A percentile compares a stretch with the other conserved stretches of the same genome.
These are phyloP conservation scores for Colletotrichum sp. DNA, from an alignment of 2,329 filamentous ascomycete genomes.

Conservation along the genomic window DNA sequence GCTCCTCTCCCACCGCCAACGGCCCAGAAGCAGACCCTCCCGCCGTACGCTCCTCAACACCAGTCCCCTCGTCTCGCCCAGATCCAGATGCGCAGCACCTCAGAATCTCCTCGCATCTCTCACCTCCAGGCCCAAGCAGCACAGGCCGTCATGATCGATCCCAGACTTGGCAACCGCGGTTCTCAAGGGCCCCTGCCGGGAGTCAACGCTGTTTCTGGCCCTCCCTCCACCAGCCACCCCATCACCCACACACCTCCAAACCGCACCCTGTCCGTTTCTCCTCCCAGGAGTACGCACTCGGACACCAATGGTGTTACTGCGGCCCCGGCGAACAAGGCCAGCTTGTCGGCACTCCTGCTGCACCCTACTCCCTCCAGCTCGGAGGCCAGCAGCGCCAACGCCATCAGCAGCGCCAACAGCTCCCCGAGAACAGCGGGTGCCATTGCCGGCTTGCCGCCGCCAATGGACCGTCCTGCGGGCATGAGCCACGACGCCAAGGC, in stretches of 20 bases:
- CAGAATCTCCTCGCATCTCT: constrained; percentile 49
- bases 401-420: constrained; percentile 48
- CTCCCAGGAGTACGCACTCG: constrained; percentile 47
- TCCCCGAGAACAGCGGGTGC: constrained; percentile 52
- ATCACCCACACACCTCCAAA: constrained; percentile 46
- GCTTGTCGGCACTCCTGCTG: constrained; percentile 54
- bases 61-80: constrained; percentile 34
- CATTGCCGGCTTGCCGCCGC: constrained; percentile 57
- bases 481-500: constrained; percentile 68
- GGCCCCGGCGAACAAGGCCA: constrained; percentile 43
- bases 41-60: constrained; percentile 35
- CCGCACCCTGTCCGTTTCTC: constrained; percentile 53
- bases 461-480: constrained; percentile 57
- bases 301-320: constrained; percentile 28
- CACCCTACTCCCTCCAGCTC: constrained; percentile 54
- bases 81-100: constrained; percentile 16
- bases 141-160: constrained; percentile 46
- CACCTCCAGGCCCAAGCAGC: constrained; percentile 48
- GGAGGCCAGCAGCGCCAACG: constrained; percentile 50
- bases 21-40: constrained; percentile 29
- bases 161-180: constrained; percentile 40
- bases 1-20: constrained; percentile 42
- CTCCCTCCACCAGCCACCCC: constrained; percentile 38
- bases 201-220: constrained; percentile 15
- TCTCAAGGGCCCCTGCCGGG: constrained; percentile 48